Evolutionary conservation across 139 green algal species (phyloP), one percentile per base, ranked within the genome.

Genomic region (Pseudopediastrum boryanum): DNA sequence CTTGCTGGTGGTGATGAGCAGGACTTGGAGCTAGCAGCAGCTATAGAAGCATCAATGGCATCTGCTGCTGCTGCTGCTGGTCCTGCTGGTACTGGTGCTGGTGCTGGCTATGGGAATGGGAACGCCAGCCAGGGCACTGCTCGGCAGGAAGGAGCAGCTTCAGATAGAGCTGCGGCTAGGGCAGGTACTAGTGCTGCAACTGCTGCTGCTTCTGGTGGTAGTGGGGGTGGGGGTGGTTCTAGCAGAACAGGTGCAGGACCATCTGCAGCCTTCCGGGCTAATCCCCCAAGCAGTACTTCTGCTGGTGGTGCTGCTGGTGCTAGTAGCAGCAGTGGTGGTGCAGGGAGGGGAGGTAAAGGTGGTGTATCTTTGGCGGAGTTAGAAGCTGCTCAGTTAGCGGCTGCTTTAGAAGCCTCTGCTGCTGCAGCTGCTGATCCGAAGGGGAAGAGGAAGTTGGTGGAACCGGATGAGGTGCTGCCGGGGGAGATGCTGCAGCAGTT

Each of bases 391-490:
- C 68, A 59, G 25, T 16, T 59, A 2, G 39, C 8, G n/a, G 67
- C 61, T 8, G 58, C 51, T 31, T 31, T 75, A 27, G 68, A 27
- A n/a, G 51, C 36, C 13, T 78, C 79, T 36, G 64, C 58, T 52
- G 59, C 61, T 58, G 62, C 62, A n/a, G 48, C 61, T 43, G 61
- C 62, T 65, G 59, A 75, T 23, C 29, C 44, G 12, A 59, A 69
- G 67, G 74, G 74, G 44, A 80, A 80, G 44, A 44, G 51, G 78
- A 52, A 27, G 64, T n/a, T 19, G 64, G 3, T 6, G 62, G 29
- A 54, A 61, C 51, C 38, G 16, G 41, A n/a, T 59, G 2, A 74
- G 16, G 25, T 75, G 21, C 6, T 13, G 48, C 29, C 42, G 27
- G 44, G 27, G 67, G 21, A 25, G 19, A 39, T 19, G 67, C 2